Evolutionary conservation across 352 stramenopile genomes (phyloP).

Genomic region (Stramenopiles sp.): DNA sequence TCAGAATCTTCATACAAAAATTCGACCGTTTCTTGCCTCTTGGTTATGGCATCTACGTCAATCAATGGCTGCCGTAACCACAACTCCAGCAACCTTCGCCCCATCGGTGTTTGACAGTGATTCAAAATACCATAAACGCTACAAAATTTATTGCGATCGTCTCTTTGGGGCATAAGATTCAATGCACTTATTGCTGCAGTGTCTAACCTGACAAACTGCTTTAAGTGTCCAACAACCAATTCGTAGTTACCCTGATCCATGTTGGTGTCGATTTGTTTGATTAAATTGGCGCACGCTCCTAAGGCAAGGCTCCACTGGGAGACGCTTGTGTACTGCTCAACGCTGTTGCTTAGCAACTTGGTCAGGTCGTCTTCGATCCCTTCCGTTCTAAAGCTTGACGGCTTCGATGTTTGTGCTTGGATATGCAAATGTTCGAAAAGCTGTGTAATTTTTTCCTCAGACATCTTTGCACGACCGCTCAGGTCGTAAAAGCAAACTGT

Average conservation of each 20-base stretch:
- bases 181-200: constrained; percentile 66
- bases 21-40: constrained; percentile 68
- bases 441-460: constrained; percentile 14
- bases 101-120: constrained; percentile 74
- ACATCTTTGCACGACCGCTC: constrained; percentile 14
- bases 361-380: constrained; percentile 1
- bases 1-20: constrained; percentile 66
- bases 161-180: constrained; percentile 62
- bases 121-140: constrained; percentile 82
- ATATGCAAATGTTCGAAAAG: constrained; percentile 15
- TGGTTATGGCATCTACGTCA: constrained; percentile 52
- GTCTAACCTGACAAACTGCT: constrained; percentile 74
- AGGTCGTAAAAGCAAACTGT: constrained; percentile 13
- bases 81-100: constrained; percentile 65
- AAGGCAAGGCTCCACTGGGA: constrained; percentile 40
- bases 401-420: constrained; percentile 14
- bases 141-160: constrained; percentile 26
- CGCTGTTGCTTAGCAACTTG: constrained; percentile 29
- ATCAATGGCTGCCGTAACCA: constrained; percentile 90
- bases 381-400: background rate
- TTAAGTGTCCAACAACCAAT: constrained; percentile 38
- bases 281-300: constrained; percentile 41
- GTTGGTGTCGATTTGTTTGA: constrained; percentile 36
- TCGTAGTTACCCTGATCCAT: constrained; percentile 48
- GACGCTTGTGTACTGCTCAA: constrained; percentile 41